A percentile compares a stretch with the other conserved stretches of the same genome.
Conservation (phyloP, 208 protist species). For the Herpetomonas muscarum region DNA sequence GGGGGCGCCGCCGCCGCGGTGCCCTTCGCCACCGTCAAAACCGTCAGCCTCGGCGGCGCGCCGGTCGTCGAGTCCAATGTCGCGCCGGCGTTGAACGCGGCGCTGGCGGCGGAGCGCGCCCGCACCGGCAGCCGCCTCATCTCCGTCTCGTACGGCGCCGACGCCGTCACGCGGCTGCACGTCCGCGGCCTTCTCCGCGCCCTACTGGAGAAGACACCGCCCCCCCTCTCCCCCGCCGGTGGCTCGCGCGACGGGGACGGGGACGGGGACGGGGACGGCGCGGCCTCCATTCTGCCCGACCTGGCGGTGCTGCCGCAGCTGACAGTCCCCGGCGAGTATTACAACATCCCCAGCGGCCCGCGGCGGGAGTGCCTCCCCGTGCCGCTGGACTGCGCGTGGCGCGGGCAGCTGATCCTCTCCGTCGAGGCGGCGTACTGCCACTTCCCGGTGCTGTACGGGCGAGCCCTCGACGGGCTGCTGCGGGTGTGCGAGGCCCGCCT, state of each 20-base stretch:
- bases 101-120: slow-evolving; percentile 6
- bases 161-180: slow-evolving; percentile 58
- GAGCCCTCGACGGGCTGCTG: slow-evolving; percentile 34
- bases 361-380: slow-evolving; percentile 19
- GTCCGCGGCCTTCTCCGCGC: slow-evolving; percentile 37
- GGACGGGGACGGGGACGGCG: slow-evolving; percentile 7
- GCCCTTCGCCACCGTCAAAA: slow-evolving; percentile 30
- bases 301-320: slow-evolving; percentile 16
- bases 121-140: slow-evolving; percentile 40
- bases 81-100: slow-evolving; percentile 13
- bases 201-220: slow-evolving; percentile 9
- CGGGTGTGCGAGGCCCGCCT: slow-evolving; percentile 2
- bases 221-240: not conserved
- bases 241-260: not conserved
- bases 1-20: slow-evolving; percentile 11
- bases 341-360: slow-evolving; percentile 15
- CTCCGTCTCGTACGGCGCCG: slow-evolving; percentile 53
- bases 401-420: slow-evolving; percentile 17
- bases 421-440: slow-evolving; percentile 33
- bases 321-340: slow-evolving; percentile 18
- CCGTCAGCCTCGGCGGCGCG: slow-evolving; percentile 48
- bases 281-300: not conserved
- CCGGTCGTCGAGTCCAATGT: slow-evolving; percentile 49
- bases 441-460: slow-evolving; percentile 53
- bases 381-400: slow-evolving; percentile 15